Conservation (phyloP, 148 eudicot genomes). For the Pouteria glomerata region DNA sequence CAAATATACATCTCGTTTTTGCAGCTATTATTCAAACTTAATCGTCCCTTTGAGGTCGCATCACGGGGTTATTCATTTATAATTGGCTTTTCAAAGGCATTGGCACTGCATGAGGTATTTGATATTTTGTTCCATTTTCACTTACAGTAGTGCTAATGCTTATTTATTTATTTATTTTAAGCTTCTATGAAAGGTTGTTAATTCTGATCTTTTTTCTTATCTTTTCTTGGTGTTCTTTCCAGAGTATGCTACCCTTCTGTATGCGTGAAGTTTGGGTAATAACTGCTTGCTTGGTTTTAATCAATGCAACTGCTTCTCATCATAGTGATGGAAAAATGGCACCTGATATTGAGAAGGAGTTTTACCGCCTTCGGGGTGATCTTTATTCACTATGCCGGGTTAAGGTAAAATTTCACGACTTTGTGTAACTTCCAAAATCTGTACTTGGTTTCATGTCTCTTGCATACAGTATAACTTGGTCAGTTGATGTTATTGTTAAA, state of each 20-base stretch:
- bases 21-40: conserved; percentile 83
- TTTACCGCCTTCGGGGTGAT: conserved; percentile 87
- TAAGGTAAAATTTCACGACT: conserved; percentile 62
- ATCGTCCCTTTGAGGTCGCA: conserved; percentile 93
- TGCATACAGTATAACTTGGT: background rate
- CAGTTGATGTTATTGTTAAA: too few relatives aligned
- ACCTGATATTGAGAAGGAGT: conserved; percentile 82
- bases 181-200: background rate
- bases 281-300: conserved; percentile 78
- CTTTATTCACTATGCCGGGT: conserved; percentile 76
- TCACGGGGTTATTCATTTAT: conserved; percentile 84
- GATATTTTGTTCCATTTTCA: conserved; percentile 5
- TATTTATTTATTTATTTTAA: too few relatives aligned
- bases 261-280: conserved; percentile 97
- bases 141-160: background rate
- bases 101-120: conserved; percentile 74
- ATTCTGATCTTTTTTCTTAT: conserved; percentile 10
- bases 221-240: conserved; percentile 21
- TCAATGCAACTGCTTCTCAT: conserved; percentile 60
- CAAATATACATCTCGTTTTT: conserved; percentile 18
- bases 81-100: conserved; percentile 76
- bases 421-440: background rate
- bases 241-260: conserved; percentile 84
- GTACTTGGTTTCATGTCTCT: background rate
- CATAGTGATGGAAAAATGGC: conserved; percentile 62